Evolutionary conservation across 257 asterid genomes (phyloP).

Genomic region (Petrea volubilis): DNA sequence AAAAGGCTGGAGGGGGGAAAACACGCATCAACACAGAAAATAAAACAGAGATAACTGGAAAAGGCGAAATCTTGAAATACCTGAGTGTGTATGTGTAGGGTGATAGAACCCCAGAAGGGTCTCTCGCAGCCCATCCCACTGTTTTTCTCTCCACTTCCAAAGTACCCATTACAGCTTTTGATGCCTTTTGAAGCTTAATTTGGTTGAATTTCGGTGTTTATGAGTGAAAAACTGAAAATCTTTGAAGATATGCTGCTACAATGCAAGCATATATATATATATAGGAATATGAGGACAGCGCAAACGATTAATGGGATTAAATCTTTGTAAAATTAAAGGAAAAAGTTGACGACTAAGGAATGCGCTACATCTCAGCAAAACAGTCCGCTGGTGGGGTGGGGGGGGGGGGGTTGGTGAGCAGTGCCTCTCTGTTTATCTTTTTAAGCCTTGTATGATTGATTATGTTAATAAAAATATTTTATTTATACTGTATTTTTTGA

Average conservation of each 20-base stretch:
- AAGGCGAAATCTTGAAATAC: conserved; percentile 27
- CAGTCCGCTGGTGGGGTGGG: background rate
- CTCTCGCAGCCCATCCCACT: conserved; percentile 87
- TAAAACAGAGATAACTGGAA: too few species aligned
- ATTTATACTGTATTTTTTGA: too few species aligned
- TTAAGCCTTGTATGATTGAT: background rate
- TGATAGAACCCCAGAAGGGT: conserved; percentile 80
- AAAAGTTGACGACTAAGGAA: background rate
- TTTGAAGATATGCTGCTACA: background rate
- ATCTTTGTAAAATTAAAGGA: background rate
- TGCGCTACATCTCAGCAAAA: conserved; percentile 13
- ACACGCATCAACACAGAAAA: background rate
- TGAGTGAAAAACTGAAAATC: background rate
- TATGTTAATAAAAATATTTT: background rate
- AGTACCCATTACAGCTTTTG: conserved; percentile 51
- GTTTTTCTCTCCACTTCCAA: conserved; percentile 56
- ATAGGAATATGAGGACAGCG: background rate
- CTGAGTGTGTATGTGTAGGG: conserved; percentile 81
- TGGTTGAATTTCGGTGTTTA: background rate
- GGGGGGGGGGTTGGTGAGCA: conserved; percentile 16
- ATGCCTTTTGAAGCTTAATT: background rate
- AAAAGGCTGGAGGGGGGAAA: background rate
- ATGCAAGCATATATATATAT: background rate
- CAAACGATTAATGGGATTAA: background rate
- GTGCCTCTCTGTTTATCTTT: background rate